Evolutionary conservation across 306 rosid species (phyloP).

Genomic region (Ziziphus jujuba): DNA sequence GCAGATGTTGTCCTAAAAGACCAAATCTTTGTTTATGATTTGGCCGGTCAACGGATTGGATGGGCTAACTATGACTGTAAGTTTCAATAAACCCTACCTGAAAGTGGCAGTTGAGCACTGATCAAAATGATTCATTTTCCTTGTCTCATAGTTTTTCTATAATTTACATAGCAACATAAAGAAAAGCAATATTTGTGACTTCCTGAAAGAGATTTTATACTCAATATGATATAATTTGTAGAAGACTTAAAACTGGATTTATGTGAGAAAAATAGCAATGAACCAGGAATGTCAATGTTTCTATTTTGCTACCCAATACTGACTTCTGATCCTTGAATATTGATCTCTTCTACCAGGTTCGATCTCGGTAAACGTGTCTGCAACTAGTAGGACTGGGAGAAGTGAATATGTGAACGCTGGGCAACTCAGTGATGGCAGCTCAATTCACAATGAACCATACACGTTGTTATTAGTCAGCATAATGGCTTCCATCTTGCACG

Average conservation of each 20-base stretch:
- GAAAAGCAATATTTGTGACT: background rate
- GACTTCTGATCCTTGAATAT: background rate
- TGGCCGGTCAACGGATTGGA: constrained; percentile 83
- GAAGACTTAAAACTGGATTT: background rate
- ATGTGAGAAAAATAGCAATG: too few species aligned
- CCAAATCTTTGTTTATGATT: constrained; percentile 84
- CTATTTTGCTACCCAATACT: background rate
- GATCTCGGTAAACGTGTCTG: constrained; percentile 75
- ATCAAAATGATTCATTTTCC: background rate
- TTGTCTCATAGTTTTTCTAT: background rate
- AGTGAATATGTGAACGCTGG: constrained; percentile 82
- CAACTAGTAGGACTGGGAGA: constrained; percentile 56
- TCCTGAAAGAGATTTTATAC: background rate
- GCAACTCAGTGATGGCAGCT: constrained; percentile 50
- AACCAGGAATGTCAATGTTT: background rate
- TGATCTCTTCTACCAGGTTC: constrained; percentile 52
- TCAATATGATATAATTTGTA: background rate
- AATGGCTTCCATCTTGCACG: constrained; percentile 43
- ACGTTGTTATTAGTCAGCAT: constrained; percentile 32
- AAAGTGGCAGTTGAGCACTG: background rate
- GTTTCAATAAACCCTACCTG: constrained; percentile 38
- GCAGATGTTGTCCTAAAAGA: constrained; percentile 94
- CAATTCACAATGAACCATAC: constrained; percentile 33
- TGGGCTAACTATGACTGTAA: constrained; percentile 97
- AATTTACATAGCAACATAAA: background rate